These are phyloP conservation scores for Zopfia rhizophila DNA, from an alignment of 2,329 filamentous ascomycete genomes.

Conservation along the genomic window DNA sequence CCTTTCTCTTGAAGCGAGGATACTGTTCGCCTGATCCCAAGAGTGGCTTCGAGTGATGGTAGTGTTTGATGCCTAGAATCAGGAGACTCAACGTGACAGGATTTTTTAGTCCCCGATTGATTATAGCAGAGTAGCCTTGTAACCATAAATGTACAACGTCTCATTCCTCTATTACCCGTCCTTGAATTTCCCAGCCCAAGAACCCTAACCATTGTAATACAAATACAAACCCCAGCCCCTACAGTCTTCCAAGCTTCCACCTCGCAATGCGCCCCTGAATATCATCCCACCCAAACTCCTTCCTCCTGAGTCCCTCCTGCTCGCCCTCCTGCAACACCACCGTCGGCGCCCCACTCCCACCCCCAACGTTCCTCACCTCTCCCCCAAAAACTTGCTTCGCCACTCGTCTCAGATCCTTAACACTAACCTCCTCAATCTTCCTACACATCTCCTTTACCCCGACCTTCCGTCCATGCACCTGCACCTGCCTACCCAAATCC, in stretches of 20 bases:
- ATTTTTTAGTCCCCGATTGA: not conserved
- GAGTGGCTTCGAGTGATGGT: slow-evolving; percentile 36
- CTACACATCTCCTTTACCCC: slow-evolving; percentile 93
- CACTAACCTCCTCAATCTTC: slow-evolving; percentile 83
- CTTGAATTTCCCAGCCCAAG: too few relatives aligned
- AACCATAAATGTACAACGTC: not conserved
- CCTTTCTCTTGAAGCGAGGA: slow-evolving; percentile 55
- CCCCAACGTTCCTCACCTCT: slow-evolving; percentile 76
- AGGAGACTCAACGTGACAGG: not conserved
- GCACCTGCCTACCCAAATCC: slow-evolving; percentile 92
- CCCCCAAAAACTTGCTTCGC: slow-evolving; percentile 83
- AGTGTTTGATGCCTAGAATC: not conserved
- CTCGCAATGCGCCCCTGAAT: slow-evolving; percentile 86
- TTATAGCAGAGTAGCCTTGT: not conserved
- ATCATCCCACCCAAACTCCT: slow-evolving; percentile 82
- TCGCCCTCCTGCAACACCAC: slow-evolving; percentile 94
- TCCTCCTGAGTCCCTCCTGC: slow-evolving; percentile 73
- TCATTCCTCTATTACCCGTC: too few relatives aligned
- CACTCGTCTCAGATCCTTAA: slow-evolving; percentile 83
- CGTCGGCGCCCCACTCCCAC: slow-evolving; percentile 87
- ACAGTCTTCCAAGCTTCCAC: slow-evolving; percentile 81
- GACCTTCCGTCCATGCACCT: slow-evolving; percentile 94
- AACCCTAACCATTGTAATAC: too few relatives aligned
- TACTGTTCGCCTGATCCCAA: slow-evolving; percentile 55
- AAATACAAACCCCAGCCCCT: too few relatives aligned